Base-by-base conservation (phyloP, 2,329 filamentous ascomycete species). In the Colletotrichum australisinense region DNA sequence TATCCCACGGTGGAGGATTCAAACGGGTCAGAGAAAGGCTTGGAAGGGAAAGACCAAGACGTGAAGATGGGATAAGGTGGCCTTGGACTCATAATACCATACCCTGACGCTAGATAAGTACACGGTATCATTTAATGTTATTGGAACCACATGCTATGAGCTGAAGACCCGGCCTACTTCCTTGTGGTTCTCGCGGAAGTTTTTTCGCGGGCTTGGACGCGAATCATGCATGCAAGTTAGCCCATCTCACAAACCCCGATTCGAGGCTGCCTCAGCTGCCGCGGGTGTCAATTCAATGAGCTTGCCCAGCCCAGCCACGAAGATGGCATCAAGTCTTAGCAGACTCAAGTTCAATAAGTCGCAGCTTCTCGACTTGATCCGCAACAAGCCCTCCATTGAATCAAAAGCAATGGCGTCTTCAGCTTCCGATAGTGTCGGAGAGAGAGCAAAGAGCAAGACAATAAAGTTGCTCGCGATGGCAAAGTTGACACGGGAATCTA, bases 291-390 rank as follows among this genome's bases (percentile, higher is more conserved):
- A 5, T 11, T 69, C 69, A 9, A 72, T 59, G 22, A 72, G 58
- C 30, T 58, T 69, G 4, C 65, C 69, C 1, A 72, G 28, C 2
- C 69, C 69, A 14, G 69, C 69, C 4, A 72, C 69, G n/a, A 72
- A 72, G 4, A 69, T 42, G 30, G 69, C 69, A n/a, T 72, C 64
- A 4, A 72, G 16, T 8, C 69, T 24, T 1, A 72, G 16, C 19
- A 72, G 1, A 2, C 69, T 72, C 7, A 72, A 14, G 3, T 72
- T 72, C 19, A 72, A 2, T 4, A 72, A 22, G 49, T 72, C 64
- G 2, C 69, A 72, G 58, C 69, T 72, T 28, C 69, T 69, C 2
- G 69, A 72, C 35, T 72, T 72, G 28, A 72, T 72, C 16, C 69
- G 69, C 14, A 72, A 24, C 14, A 72, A 59, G 4, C 69, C 62